These are phyloP conservation scores for Puccinia sorghi DNA, from an alignment of 1,284 basidiomycete species.

Conservation along the genomic window DNA sequence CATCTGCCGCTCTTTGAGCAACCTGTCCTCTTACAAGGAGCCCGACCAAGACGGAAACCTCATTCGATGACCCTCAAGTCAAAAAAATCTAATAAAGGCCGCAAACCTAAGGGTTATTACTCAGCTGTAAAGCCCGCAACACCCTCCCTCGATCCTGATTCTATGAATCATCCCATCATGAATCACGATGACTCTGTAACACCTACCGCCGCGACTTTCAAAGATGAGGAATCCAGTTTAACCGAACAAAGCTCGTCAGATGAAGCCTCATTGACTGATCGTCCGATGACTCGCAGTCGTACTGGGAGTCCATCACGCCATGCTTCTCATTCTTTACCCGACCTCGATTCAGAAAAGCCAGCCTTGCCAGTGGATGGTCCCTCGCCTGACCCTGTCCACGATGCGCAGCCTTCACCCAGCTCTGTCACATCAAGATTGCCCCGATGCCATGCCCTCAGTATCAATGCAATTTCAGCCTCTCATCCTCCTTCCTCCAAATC, in stretches of 20 bases:
- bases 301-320: constrained; percentile 7
- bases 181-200: constrained; percentile 9
- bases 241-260: constrained; percentile 50
- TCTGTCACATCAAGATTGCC: constrained; percentile 2
- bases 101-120: constrained; percentile 24
- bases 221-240: constrained; percentile 49
- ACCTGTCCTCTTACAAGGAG: constrained; percentile 48
- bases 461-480: constrained; percentile 2
- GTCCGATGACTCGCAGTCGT: not conserved
- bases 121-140: constrained; percentile 2
- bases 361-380: not conserved
- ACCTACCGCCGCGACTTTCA: constrained; percentile 18
- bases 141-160: not conserved
- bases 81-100: constrained; percentile 25
- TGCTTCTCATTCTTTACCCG: constrained; percentile 11
- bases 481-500: not conserved
- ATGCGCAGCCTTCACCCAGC: not conserved
- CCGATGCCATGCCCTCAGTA: no score
- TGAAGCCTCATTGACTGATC: constrained; percentile 35
- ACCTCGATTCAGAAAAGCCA: not conserved
- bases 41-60: constrained; percentile 44
- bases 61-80: constrained; percentile 28
- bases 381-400: not conserved
- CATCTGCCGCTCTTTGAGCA: constrained; percentile 49
- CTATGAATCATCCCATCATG: not conserved